phyloP scores from a whole-genome alignment of 1,139 yeast species.

The Candida frijolesensis region DNA sequence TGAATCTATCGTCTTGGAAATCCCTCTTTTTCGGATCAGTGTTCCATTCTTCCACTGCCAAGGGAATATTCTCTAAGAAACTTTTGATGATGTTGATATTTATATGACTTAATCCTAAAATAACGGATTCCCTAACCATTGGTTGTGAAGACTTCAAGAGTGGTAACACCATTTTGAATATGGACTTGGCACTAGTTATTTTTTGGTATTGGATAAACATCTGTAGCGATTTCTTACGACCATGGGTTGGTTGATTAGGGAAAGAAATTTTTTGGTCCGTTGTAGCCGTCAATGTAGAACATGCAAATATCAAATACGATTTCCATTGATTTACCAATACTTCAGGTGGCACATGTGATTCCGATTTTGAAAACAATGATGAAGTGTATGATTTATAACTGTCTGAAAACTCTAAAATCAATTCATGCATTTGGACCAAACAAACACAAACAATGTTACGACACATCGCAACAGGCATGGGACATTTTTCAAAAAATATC shows the following conservation, averaged over 20 bases:
- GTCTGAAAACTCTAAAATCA: slow-evolving; percentile 64
- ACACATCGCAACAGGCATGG: slow-evolving; percentile 91
- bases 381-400: slow-evolving; percentile 45
- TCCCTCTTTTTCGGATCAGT: slow-evolving; percentile 29
- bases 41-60: slow-evolving; percentile 63
- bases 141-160: slow-evolving; percentile 71
- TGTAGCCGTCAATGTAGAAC: slow-evolving; percentile 88
- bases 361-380: slow-evolving; percentile 37
- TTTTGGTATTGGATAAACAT: slow-evolving; percentile 86
- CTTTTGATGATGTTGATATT: slow-evolving; percentile 88
- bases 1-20: slow-evolving; percentile 48
- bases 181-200: slow-evolving; percentile 88
- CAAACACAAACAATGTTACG: slow-evolving; percentile 91
- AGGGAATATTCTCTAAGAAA: slow-evolving; percentile 75
- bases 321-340: slow-evolving; percentile 85
- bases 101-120: slow-evolving; percentile 83
- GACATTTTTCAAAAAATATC: slow-evolving; percentile 77
- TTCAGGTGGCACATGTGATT: slow-evolving; percentile 58
- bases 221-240: slow-evolving; percentile 73
- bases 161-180: slow-evolving; percentile 87
- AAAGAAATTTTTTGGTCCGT: slow-evolving; percentile 76
- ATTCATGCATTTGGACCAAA: slow-evolving; percentile 86
- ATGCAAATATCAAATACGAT: slow-evolving; percentile 84
- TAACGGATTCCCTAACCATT: slow-evolving; percentile 80
- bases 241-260: slow-evolving; percentile 62